Evolutionary conservation across 192 early-diverging fungal genomes (phyloP), one percentile per base, ranked within the genome.

Genomic region (Backusella sp.): DNA sequence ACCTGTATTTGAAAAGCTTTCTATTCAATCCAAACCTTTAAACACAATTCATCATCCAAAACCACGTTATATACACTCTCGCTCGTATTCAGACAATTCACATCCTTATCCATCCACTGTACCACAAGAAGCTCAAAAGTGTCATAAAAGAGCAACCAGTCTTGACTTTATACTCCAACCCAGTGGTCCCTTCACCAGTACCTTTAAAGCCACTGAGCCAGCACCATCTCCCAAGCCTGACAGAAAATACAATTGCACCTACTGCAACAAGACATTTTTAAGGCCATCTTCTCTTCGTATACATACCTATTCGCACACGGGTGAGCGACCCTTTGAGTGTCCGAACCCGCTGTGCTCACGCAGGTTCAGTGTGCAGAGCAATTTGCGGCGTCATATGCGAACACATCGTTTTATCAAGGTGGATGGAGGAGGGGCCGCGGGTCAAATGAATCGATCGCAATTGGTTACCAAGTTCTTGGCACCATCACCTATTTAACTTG

Each of bases 251-350:
- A 77, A 84, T 46, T 93, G 91, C 56, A 72, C 82, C 12, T 82
- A 80, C 34, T 94, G 93, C 65, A 66, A 72, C 23, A 94, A 93
- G 46, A 73, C 70, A 26, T 94, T 94, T 56, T 86, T 90, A 1
- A 86, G 93, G 32, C 93, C 93, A 0, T 91, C 89, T 7, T 89
- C 91, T 0, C 75, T 92, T 0, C 80, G 86, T 1, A 92, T 91
- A 34, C 93, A 93, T 73, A 89, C 88, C 19, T 88, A 88, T 75
- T 90, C 91, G 0, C 93, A 94, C 56, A 93, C 93, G 2, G 92
- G 92, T 8, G 92, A 94, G 72, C 90, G 90, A 66, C 93, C 93
- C 0, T 88, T 91, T 80, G 82, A 86, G 23, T 94, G 93, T 62
- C 71, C 73, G 0, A 85, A 87, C 56, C 86, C 84, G 32, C 85